Evolutionary conservation across 2,329 filamentous ascomycete species (phyloP), one percentile per base, ranked within the genome.

Genomic region (Cercospora brassicicola): DNA sequence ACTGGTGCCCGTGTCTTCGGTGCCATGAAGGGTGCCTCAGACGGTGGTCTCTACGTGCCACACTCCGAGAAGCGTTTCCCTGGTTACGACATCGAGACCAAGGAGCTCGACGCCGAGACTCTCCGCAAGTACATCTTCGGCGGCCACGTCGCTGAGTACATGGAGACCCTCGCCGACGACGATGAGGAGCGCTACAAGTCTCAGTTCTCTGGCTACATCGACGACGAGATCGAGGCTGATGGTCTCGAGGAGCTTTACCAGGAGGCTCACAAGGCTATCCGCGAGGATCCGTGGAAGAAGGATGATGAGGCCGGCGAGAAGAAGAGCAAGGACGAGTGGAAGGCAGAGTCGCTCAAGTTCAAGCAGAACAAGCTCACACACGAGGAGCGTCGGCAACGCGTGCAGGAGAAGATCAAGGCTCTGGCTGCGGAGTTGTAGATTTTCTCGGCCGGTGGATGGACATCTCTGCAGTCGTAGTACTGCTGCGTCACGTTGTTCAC

Each of bases 21-120:
- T 85, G 95, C 94, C 85, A 93, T 99, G 92, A 99, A 99, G 91
- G 95, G 95, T 88, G 94, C 94, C 79, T 98, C 94, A 57, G 95
- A 99, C 84, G 95, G 95, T 84, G 95, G 95, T 83, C 92, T 99
- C 84, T 89, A 94, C 84, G 86, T 99, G 77, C 95, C 95, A 78
- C 95, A 99, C 92, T 97, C 93, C 78, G 94, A 98, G 89, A 97
- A 95, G 89, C 94, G 95, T 79, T 99, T 99, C 93, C 95, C 95
- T 79, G 95, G 95, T 79, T 99, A 87, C 90, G 95, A 99, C 83
- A 92, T 97, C 33, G 95, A 99, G 88, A 85, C 86, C 83, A 94
- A 99, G 91, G 94, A 98, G 89, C 92, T 99, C 79, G 95, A 99
- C 79, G 89, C 93, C 79, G 95, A 99, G 84, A 91, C 89, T 76